A percentile compares a stretch with the other conserved stretches of the same genome.
phyloP scores from a whole-genome alignment of 164 flowering plant genomes.

The Stephania japonica region DNA sequence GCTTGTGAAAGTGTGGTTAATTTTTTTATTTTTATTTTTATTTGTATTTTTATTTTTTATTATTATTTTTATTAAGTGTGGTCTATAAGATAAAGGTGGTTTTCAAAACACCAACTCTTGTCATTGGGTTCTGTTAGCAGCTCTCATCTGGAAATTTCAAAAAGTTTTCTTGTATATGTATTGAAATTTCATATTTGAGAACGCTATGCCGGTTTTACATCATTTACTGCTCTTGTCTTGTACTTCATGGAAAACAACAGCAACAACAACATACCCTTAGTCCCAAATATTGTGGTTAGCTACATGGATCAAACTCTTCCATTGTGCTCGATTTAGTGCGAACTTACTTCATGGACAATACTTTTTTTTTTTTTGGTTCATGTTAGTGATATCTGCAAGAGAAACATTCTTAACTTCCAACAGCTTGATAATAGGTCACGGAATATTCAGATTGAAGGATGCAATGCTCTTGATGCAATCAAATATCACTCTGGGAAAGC shows the following conservation, averaged over 20 bases:
- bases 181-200: not conserved
- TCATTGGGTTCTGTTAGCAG: not conserved
- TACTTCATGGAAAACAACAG: too few species aligned
- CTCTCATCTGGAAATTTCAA: not conserved
- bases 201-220: not conserved
- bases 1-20: too few species aligned
- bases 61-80: not conserved
- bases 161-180: not conserved
- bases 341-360: not conserved
- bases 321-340: too few species aligned
- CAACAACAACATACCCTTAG: too few species aligned
- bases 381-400: slow-evolving; percentile 10
- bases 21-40: too few species aligned
- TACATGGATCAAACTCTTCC: too few species aligned
- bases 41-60: too few species aligned
- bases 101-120: not conserved
- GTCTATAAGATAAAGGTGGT: not conserved
- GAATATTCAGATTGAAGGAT: slow-evolving; percentile 16
- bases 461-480: slow-evolving; percentile 8
- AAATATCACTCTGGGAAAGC: slow-evolving; percentile 22
- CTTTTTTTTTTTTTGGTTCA: not conserved
- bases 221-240: not conserved
- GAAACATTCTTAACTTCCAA: slow-evolving; percentile 35
- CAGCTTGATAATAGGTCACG: slow-evolving; percentile 47
- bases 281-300: too few species aligned